Conservation (phyloP, 2,329 filamentous ascomycete genomes). For the Sordariomycetes sp. region DNA sequence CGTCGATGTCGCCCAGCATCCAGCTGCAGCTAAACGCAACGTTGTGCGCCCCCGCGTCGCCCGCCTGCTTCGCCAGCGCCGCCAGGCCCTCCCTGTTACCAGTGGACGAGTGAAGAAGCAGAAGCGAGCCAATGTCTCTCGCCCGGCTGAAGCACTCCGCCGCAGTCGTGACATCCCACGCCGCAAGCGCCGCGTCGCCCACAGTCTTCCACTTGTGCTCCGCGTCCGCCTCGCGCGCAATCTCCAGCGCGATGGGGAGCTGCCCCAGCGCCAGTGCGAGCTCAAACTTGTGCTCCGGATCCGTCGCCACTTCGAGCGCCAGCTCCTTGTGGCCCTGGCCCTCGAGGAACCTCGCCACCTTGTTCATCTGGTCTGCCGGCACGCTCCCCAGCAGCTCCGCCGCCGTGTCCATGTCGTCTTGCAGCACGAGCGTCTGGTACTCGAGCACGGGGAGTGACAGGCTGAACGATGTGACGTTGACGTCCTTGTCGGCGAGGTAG, state of each 20-base stretch:
- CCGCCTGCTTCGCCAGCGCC: constrained; percentile 60
- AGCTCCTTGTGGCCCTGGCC: constrained; percentile 95
- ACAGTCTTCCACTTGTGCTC: constrained; percentile 99
- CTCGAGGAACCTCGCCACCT: constrained; percentile 93
- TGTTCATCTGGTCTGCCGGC: constrained; percentile 88
- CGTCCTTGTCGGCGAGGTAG: constrained; percentile 92
- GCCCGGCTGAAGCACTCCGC: constrained; percentile 88
- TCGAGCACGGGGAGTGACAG: constrained; percentile 88
- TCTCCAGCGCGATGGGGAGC: constrained; percentile 70
- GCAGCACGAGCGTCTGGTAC: constrained; percentile 91
- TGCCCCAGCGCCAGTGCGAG: constrained; percentile 73
- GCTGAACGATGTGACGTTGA: constrained; percentile 78
- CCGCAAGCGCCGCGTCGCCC: constrained; percentile 75
- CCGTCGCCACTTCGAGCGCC: constrained; percentile 85
- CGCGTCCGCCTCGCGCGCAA: constrained; percentile 70
- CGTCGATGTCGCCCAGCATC: constrained; percentile 72
- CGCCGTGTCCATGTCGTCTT: constrained; percentile 85
- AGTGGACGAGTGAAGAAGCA: constrained; percentile 80
- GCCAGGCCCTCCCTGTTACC: constrained; percentile 63
- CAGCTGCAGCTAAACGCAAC: constrained; percentile 85
- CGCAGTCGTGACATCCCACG: constrained; percentile 78
- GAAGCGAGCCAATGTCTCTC: constrained; percentile 77
- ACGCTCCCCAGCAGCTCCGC: constrained; percentile 75
- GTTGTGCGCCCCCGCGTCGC: constrained; percentile 71
- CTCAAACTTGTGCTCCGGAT: constrained; percentile 93